Conservation (phyloP, 2,329 filamentous ascomycete genomes). For the Claviceps pazoutovae region DNA sequence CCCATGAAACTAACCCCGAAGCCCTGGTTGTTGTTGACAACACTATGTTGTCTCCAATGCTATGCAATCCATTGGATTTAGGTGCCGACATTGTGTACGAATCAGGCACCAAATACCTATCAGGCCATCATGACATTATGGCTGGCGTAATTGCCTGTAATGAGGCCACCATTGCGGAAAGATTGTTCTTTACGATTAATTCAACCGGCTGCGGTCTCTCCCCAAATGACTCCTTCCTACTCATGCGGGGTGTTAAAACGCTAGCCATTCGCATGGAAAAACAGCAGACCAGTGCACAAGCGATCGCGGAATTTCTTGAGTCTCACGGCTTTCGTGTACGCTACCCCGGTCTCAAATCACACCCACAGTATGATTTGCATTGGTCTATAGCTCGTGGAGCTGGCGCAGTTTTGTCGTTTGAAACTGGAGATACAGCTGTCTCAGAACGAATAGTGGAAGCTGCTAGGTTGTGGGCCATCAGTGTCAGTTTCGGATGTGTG, state of each 20-base stretch:
- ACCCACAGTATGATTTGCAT: conserved; percentile 92
- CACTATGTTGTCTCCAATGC: conserved; percentile 94
- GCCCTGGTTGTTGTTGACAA: conserved; percentile 91
- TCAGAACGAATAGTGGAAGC: conserved; percentile 92
- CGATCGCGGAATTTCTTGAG: conserved; percentile 86
- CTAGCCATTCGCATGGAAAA: conserved; percentile 97
- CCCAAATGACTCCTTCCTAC: conserved; percentile 89
- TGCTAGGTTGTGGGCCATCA: conserved; percentile 84
- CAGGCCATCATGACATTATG: conserved; percentile 98
- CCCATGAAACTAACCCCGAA: conserved; percentile 63
- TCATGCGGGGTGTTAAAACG: conserved; percentile 93
- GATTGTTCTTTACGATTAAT: conserved; percentile 94
- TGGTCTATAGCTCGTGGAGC: conserved; percentile 91
- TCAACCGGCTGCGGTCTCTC: conserved; percentile 86
- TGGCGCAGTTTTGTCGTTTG: conserved; percentile 88
- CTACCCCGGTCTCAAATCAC: conserved; percentile 84
- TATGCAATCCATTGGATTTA: conserved; percentile 84
- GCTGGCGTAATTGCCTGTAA: conserved; percentile 92
- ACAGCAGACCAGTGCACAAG: conserved; percentile 84
- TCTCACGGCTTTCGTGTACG: conserved; percentile 83
- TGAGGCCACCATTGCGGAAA: conserved; percentile 65
- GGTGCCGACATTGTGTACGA: conserved; percentile 96
- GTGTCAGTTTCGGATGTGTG: conserved; percentile 93
- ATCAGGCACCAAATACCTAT: conserved; percentile 94
- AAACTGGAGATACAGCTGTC: conserved; percentile 73